Conservation (phyloP, 768 basidiomycete species). For the Amylocystis lapponica region DNA sequence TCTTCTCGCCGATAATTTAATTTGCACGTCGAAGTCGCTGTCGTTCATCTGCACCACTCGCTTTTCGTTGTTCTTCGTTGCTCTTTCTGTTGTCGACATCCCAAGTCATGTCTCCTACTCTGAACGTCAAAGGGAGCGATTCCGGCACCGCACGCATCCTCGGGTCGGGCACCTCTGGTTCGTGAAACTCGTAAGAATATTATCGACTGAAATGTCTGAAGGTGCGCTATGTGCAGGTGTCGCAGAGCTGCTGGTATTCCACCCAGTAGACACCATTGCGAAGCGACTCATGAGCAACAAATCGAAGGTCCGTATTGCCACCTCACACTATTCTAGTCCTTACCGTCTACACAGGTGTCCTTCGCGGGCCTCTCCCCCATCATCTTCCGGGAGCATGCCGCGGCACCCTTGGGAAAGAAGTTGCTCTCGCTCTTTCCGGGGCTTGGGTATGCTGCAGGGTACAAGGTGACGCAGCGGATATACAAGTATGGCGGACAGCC, state of each 20-base stretch:
- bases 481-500: conserved; percentile 99
- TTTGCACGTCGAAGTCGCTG: too few relatives aligned
- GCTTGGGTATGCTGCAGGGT: conserved; percentile 96
- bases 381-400: conserved; percentile 83
- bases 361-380: conserved; percentile 59
- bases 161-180: conserved; percentile 90
- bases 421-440: conserved; percentile 95
- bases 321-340: neutral
- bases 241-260: conserved; percentile 92
- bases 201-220: too few relatives aligned
- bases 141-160: conserved; percentile 87
- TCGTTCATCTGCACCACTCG: too few relatives aligned
- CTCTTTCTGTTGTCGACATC: too few relatives aligned
- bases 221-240: conserved; percentile 57
- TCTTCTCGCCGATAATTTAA: too few relatives aligned
- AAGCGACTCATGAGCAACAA: conserved; percentile 99
- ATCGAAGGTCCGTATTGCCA: conserved; percentile 47
- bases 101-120: conserved; percentile 46
- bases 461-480: conserved; percentile 90
- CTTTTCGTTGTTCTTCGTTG: too few relatives aligned
- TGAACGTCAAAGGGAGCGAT: conserved; percentile 54
- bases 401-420: conserved; percentile 58
- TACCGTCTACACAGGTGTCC: conserved; percentile 44
- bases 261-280: conserved; percentile 96
- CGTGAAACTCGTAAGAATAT: conserved; percentile 16